Percentiles rank a stretch among this genome's conserved stretches.
Evolutionary conservation across 176 grass and related monocot species (phyloP).

Genomic region (Triticum timopheevii): DNA sequence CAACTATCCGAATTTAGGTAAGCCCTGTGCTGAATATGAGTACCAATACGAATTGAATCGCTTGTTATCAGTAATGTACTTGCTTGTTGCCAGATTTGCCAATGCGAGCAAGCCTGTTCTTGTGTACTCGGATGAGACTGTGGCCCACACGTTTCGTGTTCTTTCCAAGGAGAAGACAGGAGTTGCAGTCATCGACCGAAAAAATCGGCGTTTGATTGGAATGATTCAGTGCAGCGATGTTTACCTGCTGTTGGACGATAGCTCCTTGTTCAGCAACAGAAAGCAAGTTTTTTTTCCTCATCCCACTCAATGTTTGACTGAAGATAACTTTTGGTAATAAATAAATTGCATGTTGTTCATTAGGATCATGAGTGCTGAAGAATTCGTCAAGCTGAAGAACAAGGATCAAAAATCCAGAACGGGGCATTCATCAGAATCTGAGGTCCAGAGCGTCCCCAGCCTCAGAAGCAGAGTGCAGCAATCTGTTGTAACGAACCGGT

Average conservation of each 20-base stretch:
- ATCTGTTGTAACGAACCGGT: slow-evolving; percentile 11
- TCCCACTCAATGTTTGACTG: background rate
- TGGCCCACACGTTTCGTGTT: slow-evolving; percentile 27
- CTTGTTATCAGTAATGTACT: background rate
- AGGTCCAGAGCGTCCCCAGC: background rate
- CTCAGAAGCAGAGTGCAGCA: background rate
- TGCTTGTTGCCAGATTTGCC: slow-evolving; percentile 23
- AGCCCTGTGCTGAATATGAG: background rate
- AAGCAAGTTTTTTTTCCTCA: slow-evolving; percentile 26
- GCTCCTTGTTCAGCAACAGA: slow-evolving; percentile 42
- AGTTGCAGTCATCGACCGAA: slow-evolving; percentile 43
- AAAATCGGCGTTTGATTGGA: slow-evolving; percentile 34
- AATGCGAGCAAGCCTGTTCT: slow-evolving; percentile 9
- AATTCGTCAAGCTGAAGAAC: slow-evolving; percentile 33
- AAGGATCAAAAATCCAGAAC: background rate
- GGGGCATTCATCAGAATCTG: background rate
- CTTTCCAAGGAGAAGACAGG: slow-evolving; percentile 44
- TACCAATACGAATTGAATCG: background rate
- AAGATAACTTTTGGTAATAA: background rate
- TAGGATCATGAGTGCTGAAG: slow-evolving; percentile 24
- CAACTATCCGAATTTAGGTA: slow-evolving; percentile 46
- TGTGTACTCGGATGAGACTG: slow-evolving; percentile 39
- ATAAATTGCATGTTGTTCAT: background rate
- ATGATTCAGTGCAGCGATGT: slow-evolving; percentile 43
- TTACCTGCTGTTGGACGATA: slow-evolving; percentile 53